Evolutionary conservation across 1,284 basidiomycete species (phyloP).

Genomic region (Leccinum huronense): DNA sequence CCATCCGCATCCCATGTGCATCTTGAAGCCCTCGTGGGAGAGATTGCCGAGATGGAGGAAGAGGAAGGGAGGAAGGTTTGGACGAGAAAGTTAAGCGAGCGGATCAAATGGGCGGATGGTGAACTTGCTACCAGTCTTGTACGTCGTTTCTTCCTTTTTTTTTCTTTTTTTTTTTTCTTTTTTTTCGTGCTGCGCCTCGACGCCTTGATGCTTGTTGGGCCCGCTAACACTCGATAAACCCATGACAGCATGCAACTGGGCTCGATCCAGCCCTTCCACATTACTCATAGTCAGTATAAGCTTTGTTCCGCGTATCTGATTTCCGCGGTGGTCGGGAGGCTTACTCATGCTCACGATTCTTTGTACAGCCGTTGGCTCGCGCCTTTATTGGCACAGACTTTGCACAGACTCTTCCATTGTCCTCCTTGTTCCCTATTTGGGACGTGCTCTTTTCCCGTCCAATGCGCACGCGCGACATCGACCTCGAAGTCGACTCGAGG

Average conservation of each 20-base stretch:
- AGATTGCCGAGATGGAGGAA: constrained; percentile 69
- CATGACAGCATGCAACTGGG: constrained; percentile 51
- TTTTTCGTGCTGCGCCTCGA: not conserved
- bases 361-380: constrained; percentile 67
- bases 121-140: constrained; percentile 65
- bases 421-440: constrained; percentile 62
- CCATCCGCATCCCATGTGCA: constrained; percentile 51
- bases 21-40: constrained; percentile 67
- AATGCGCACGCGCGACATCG: constrained; percentile 50
- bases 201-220: not conserved
- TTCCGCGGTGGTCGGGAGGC: not conserved
- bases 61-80: constrained; percentile 58
- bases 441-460: constrained; percentile 65
- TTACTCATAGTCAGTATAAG: constrained; percentile 69
- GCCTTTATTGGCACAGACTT: constrained; percentile 67
- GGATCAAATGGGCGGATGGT: constrained; percentile 62
- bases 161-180: not conserved
- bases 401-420: constrained; percentile 70
- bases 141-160: constrained; percentile 21
- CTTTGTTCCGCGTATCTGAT: constrained; percentile 6
- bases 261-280: constrained; percentile 72
- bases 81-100: constrained; percentile 62
- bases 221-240: constrained; percentile 11
- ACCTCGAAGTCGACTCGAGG: constrained; percentile 29
- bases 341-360: not conserved